Base-by-base conservation (phyloP, 2,329 filamentous ascomycete genomes). In the Thielaviopsis cerberus region DNA sequence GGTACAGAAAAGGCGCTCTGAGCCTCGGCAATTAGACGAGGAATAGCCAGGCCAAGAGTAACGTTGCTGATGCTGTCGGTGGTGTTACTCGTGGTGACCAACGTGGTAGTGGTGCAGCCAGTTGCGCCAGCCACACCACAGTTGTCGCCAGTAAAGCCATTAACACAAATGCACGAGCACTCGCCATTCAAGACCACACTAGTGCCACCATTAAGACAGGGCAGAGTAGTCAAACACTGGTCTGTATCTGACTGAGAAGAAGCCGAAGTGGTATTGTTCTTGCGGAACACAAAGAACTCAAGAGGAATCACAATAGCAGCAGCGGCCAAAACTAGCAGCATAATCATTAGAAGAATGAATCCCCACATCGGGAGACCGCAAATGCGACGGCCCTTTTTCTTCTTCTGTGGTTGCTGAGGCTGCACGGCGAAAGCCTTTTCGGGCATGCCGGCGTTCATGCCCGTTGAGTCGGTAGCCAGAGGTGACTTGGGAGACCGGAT, bases 101-200 rank as follows among this genome's bases (percentile, higher is more conserved):
- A 60, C 26, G 73, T 70, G 10, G 76, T 75, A 1, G 75, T 78
- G 1, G 76, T 77, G 64, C 79, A 82, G 17, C 77, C 77, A 45
- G 72, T 69, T 0, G 73, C 68, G 54, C 73, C 73, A 1, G 70
- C 67, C 24, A 69, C 67, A 4, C 73, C 74, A 65, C 79, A 81
- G 60, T 76, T 73, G 23, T 71, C 69, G 15, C 78, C 77, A 0
- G 86, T 90, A 67, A 91, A 97, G 1, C 90, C 88, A 64, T 92
- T 89, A 23, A 84, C 81, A 69, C 91, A 98, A 51, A 96, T 81
- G 67, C 91, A 98, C 13, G 83, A 84, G 70, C 91, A 97, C 22
- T 77, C 73, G 3, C 80, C 78, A 59, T 80, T 74, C 17, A 77
- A 79, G 22, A 88, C 70, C 17, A 91, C 78, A 58, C 83, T 89